A percentile compares a stretch with the other conserved stretches of the same genome.
Conservation (phyloP, 495 filamentous ascomycete species). For the Evernia prunastri region DNA sequence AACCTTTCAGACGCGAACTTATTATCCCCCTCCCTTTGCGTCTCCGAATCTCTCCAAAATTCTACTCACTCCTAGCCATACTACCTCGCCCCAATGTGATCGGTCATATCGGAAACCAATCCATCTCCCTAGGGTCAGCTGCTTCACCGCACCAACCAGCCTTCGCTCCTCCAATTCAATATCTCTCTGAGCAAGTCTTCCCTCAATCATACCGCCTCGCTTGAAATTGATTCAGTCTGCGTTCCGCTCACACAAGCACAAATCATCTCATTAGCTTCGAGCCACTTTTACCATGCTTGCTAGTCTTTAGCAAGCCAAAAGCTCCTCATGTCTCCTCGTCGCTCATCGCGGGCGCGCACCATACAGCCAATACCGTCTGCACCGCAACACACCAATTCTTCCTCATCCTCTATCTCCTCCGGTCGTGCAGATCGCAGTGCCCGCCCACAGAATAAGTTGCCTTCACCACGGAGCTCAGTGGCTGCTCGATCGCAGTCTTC, state of each 20-base stretch:
- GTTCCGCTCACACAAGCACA: constrained; percentile 1
- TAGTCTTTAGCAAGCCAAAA: constrained; percentile 2
- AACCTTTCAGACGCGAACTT: too few relatives aligned
- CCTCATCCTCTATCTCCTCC: constrained; percentile 66
- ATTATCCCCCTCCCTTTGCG: too few relatives aligned
- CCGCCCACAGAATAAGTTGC: constrained; percentile 61
- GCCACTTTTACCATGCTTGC: constrained; percentile 1
- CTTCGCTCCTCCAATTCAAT: not conserved
- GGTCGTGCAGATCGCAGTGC: constrained; percentile 63
- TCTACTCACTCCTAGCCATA: too few relatives aligned
- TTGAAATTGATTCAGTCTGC: constrained; percentile 1
- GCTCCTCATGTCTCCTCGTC: constrained; percentile 62
- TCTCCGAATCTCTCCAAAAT: too few relatives aligned
- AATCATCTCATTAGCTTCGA: not conserved
- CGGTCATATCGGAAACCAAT: too few relatives aligned
- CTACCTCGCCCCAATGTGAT: too few relatives aligned
- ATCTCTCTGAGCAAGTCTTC: not conserved
- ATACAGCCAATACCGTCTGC: constrained; percentile 62
- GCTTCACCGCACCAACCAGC: not conserved
- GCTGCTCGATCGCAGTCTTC: constrained; percentile 73
- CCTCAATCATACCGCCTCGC: constrained; percentile 5
- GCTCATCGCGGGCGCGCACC: constrained; percentile 84
- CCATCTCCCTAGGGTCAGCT: not conserved
- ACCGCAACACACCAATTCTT: constrained; percentile 66
- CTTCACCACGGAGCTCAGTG: constrained; percentile 65